Percentiles rank a stretch among this genome's conserved stretches.
phyloP scores from a whole-genome alignment of 2,329 filamentous ascomycete genomes.

The Hansfordia pulvinata region DNA sequence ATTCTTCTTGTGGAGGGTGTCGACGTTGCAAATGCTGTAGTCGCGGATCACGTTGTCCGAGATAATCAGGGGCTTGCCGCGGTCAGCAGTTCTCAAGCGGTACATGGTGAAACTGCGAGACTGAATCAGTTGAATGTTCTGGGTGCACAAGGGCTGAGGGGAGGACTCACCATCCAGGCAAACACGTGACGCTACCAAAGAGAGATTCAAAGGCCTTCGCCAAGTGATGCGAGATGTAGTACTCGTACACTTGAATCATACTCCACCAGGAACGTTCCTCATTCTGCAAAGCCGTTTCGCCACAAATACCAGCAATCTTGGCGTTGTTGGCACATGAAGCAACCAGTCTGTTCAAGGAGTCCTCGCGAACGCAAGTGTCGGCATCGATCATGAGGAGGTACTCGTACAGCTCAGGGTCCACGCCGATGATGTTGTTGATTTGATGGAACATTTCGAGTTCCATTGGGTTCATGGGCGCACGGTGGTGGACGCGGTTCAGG shows the following conservation, averaged over 20 bases:
- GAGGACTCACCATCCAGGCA: conserved; percentile 83
- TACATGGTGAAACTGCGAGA: conserved; percentile 89
- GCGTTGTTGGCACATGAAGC: conserved; percentile 86
- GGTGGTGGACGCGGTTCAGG: conserved; percentile 93
- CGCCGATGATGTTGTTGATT: conserved; percentile 97
- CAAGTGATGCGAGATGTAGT: conserved; percentile 96
- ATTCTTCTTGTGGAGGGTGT: conserved; percentile 88
- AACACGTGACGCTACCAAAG: conserved; percentile 95
- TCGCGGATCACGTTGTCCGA: conserved; percentile 77
- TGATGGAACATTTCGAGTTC: conserved; percentile 98
- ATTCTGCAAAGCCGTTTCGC: conserved; percentile 91
- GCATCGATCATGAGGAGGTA: conserved; percentile 97
- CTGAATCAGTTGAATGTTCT: conserved; percentile 22
- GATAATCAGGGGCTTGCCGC: conserved; percentile 88
- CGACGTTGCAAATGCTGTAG: conserved; percentile 78
- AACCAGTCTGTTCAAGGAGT: conserved; percentile 84
- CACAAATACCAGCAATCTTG: conserved; percentile 94
- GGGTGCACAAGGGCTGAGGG: not conserved
- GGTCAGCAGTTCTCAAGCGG: conserved; percentile 83
- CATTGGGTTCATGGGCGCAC: conserved; percentile 84
- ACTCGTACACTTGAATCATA: conserved; percentile 99
- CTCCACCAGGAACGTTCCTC: conserved; percentile 96
- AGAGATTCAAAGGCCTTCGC: conserved; percentile 95
- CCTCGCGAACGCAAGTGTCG: conserved; percentile 86
- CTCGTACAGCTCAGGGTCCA: conserved; percentile 94